phyloP scores from a whole-genome alignment of 106 monocot species.

The Acanthochlamys bracteata region DNA sequence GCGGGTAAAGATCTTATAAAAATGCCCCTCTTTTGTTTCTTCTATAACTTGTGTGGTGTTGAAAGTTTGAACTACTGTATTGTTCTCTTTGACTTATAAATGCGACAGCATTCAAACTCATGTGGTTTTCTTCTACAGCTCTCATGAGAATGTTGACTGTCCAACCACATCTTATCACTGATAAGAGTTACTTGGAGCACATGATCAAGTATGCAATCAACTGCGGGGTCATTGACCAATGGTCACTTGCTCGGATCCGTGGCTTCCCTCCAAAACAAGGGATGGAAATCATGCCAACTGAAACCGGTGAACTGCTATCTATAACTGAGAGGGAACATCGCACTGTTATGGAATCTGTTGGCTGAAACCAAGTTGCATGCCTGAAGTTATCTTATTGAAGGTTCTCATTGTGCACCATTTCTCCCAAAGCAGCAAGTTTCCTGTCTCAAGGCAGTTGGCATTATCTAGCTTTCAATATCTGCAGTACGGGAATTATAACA shows the following conservation, averaged over 20 bases:
- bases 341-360: conserved; percentile 24
- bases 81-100: no score
- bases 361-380: no score
- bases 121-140: conserved; percentile 27
- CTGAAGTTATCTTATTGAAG: no score
- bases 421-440: no score
- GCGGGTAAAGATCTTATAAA: conserved; percentile 41
- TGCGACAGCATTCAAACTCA: not conserved
- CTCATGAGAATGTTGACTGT: conserved; percentile 84
- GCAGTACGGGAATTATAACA: no score
- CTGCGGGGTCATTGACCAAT: conserved; percentile 73
- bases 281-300: conserved; percentile 6
- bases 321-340: conserved; percentile 62
- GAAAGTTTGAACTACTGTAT: no score
- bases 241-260: conserved; percentile 30
- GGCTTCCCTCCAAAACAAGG: conserved; percentile 57
- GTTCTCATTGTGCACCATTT: no score
- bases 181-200: conserved; percentile 61
- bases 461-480: no score
- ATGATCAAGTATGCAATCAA: conserved; percentile 66
- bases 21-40: not conserved
- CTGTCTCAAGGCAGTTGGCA: no score
- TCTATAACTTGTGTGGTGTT: no score
- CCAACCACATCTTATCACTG: conserved; percentile 55
- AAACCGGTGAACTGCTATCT: conserved; percentile 18